Evolutionary conservation across 306 rosid species (phyloP).

Genomic region (Cercis canadensis): DNA sequence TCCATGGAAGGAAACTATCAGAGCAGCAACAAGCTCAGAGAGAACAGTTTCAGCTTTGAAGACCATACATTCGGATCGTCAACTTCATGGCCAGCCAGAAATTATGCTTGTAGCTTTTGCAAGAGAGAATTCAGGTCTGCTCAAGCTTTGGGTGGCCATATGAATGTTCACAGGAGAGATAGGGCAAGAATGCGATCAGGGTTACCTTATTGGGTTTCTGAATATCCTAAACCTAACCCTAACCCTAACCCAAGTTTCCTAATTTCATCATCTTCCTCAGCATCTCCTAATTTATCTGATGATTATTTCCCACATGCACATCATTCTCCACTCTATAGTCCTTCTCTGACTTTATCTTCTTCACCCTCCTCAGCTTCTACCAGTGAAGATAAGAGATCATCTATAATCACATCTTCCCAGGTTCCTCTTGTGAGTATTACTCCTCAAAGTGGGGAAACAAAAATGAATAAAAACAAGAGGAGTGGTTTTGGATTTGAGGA

Average conservation of each 20-base stretch:
- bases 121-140: constrained; percentile 84
- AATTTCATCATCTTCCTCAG: constrained; percentile 26
- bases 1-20: constrained; percentile 63
- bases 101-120: constrained; percentile 77
- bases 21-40: constrained; percentile 48
- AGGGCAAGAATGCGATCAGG: constrained; percentile 74
- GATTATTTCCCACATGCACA: constrained; percentile 35
- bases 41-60: constrained; percentile 43
- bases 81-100: constrained; percentile 62
- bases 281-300: constrained; percentile 33
- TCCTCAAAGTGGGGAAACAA: constrained; percentile 40
- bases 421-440: constrained; percentile 41
- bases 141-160: constrained; percentile 89
- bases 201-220: constrained; percentile 48
- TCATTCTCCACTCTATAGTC: constrained; percentile 35
- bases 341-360: constrained; percentile 46
- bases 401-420: constrained; percentile 34
- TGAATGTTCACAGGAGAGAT: constrained; percentile 93
- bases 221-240: constrained; percentile 44
- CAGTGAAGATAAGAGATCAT: constrained; percentile 44
- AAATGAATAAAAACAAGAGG: constrained; percentile 18
- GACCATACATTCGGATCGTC: constrained; percentile 50
- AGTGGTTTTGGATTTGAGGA: constrained; percentile 30
- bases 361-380: constrained; percentile 43
- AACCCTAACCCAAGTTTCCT: constrained; percentile 43